phyloP scores from a whole-genome alignment of 169 alveolate species.

The Eimeria tenella region DNA sequence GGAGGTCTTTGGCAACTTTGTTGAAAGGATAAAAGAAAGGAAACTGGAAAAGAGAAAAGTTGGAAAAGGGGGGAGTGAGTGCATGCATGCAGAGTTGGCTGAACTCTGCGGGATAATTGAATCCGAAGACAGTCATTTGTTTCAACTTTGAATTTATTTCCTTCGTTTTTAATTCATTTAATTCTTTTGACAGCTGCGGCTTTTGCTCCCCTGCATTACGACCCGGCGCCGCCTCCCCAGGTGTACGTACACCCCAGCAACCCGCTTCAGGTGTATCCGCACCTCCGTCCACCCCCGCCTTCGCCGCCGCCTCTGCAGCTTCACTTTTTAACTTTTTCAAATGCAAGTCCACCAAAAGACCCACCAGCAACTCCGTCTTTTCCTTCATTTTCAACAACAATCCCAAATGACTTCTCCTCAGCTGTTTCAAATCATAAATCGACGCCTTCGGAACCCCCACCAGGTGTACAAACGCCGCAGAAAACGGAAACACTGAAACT shows the following conservation, averaged over 20 bases:
- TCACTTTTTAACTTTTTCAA: neutral
- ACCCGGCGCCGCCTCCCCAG: too few relatives aligned
- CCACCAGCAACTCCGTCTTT: neutral
- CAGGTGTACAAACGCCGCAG: constrained; percentile 31
- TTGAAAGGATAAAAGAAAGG: constrained; percentile 60
- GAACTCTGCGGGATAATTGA: constrained; percentile 63
- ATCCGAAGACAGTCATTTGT: constrained; percentile 27
- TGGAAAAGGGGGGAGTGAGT: constrained; percentile 22
- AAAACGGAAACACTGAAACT: neutral
- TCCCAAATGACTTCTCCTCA: constrained; percentile 38
- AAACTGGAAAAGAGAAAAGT: constrained; percentile 15
- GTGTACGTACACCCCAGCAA: too few relatives aligned
- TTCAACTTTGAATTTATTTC: neutral
- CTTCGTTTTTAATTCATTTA: neutral
- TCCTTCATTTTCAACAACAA: constrained; percentile 45
- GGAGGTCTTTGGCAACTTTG: constrained; percentile 42
- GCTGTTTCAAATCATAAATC: constrained; percentile 67
- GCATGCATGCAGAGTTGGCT: constrained; percentile 73
- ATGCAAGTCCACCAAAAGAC: neutral
- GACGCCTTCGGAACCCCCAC: constrained; percentile 51
- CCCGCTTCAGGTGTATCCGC: too few relatives aligned
- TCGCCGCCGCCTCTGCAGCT: too few relatives aligned
- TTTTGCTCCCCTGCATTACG: too few relatives aligned
- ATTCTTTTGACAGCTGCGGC: neutral
- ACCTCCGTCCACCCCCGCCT: too few relatives aligned